Evolutionary conservation across 2,329 filamentous ascomycete species (phyloP).

Genomic region (Mollisia scopiformis): DNA sequence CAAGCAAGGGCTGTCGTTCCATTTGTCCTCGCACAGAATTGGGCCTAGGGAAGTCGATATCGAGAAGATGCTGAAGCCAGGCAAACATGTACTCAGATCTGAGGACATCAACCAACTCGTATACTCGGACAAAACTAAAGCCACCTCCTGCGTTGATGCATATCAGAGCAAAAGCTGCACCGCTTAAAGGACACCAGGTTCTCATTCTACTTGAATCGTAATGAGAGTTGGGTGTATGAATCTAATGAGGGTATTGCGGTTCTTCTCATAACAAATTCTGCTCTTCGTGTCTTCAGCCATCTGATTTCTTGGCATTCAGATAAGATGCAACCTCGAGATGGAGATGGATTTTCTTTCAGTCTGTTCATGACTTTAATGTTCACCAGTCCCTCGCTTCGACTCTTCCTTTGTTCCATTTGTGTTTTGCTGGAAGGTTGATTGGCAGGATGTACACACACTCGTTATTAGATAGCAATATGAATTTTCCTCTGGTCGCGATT

Average conservation of each 20-base stretch:
- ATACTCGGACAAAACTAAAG: not conserved
- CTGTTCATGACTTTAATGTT: too few relatives aligned
- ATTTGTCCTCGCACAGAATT: too few relatives aligned
- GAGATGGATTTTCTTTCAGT: too few relatives aligned
- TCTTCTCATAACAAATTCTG: too few relatives aligned
- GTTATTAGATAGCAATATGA: not conserved
- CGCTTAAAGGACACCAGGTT: not conserved
- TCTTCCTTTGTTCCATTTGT: not conserved
- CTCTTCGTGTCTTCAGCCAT: too few relatives aligned
- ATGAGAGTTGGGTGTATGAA: too few relatives aligned
- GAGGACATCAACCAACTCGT: not conserved
- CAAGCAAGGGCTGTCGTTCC: not conserved
- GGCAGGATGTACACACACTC: not conserved
- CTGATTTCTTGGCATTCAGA: too few relatives aligned
- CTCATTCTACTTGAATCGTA: too few relatives aligned
- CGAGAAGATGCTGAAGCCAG: not conserved
- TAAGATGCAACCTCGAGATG: too few relatives aligned
- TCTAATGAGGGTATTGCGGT: too few relatives aligned
- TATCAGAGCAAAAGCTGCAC: not conserved
- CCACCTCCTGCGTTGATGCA: not conserved
- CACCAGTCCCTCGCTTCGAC: too few relatives aligned
- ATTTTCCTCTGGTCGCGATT: not conserved
- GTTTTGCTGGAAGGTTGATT: not conserved
- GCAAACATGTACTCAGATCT: not conserved
- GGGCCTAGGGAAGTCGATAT: too few relatives aligned